Percentiles rank a stretch among this genome's conserved stretches.
Evolutionary conservation across 805 yeast genomes (phyloP).

Genomic region (Scheffersomyces lignosus): DNA sequence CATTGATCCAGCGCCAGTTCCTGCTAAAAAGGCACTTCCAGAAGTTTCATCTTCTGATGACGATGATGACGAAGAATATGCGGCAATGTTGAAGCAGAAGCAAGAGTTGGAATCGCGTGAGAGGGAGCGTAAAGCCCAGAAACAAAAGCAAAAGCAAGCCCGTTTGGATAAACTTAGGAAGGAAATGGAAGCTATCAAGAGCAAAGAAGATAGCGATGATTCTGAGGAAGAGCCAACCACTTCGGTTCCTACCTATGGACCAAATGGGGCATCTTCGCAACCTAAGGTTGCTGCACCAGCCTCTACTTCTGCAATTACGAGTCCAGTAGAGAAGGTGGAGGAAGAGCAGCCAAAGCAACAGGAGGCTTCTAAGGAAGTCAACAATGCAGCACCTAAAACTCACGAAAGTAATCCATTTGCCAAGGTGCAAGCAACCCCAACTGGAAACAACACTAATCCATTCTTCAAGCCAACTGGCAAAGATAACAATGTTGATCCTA

Average conservation of each 20-base stretch:
- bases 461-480: conserved; percentile 52
- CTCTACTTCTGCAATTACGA: conserved; percentile 6
- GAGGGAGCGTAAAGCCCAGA: conserved; percentile 46
- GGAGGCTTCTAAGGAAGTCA: conserved; percentile 5
- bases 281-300: conserved; percentile 4
- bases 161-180: conserved; percentile 56
- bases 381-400: conserved; percentile 17
- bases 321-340: background rate
- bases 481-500: conserved; percentile 46
- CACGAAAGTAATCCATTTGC: conserved; percentile 54
- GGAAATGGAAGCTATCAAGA: conserved; percentile 56
- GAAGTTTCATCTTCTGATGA: conserved; percentile 23
- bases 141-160: conserved; percentile 59
- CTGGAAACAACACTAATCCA: conserved; percentile 44
- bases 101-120: conserved; percentile 46
- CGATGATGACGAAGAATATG: conserved; percentile 49
- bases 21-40: conserved; percentile 7
- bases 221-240: conserved; percentile 24
- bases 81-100: conserved; percentile 46
- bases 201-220: conserved; percentile 34
- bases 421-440: conserved; percentile 21
- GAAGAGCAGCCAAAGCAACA: background rate
- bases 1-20: conserved; percentile 12
- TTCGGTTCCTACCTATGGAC: conserved; percentile 21
- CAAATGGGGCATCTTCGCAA: conserved; percentile 10